Evolutionary conservation across 768 basidiomycete species (phyloP).

Genomic region (Leccinum boreale): DNA sequence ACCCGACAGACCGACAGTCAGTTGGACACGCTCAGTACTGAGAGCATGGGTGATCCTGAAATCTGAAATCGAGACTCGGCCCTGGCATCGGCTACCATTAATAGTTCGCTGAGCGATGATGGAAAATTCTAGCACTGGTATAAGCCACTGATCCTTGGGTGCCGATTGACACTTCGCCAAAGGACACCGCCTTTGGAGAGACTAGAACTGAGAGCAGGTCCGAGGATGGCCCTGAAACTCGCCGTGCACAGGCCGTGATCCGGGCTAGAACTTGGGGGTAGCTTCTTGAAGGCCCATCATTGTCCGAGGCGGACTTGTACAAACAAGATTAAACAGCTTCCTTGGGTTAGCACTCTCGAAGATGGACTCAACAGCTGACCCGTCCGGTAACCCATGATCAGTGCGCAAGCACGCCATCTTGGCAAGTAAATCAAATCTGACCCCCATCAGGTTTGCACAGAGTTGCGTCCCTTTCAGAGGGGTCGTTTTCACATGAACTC

Average conservation of each 20-base stretch:
- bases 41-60: neutral
- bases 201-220: neutral
- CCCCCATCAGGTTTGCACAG: conserved; percentile 2
- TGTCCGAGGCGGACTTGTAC: neutral
- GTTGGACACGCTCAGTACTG: too few relatives aligned
- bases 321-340: conserved; percentile 12
- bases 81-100: neutral
- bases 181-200: neutral
- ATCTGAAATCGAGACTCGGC: neutral
- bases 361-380: neutral
- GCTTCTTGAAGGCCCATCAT: neutral
- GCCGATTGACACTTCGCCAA: neutral
- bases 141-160: neutral
- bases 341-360: neutral
- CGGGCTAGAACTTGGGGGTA: neutral
- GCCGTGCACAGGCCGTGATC: conserved; percentile 11
- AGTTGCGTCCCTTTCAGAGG: conserved; percentile 3
- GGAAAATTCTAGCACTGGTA: neutral
- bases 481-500: conserved; percentile 10
- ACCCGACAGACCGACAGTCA: neutral
- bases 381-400: neutral
- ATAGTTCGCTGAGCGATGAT: neutral
- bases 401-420: neutral
- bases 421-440: neutral
- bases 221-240: conserved; percentile 6